Base-by-base conservation (phyloP, 352 stramenopile genomes). In the Phytophthora macrochlamydospora region DNA sequence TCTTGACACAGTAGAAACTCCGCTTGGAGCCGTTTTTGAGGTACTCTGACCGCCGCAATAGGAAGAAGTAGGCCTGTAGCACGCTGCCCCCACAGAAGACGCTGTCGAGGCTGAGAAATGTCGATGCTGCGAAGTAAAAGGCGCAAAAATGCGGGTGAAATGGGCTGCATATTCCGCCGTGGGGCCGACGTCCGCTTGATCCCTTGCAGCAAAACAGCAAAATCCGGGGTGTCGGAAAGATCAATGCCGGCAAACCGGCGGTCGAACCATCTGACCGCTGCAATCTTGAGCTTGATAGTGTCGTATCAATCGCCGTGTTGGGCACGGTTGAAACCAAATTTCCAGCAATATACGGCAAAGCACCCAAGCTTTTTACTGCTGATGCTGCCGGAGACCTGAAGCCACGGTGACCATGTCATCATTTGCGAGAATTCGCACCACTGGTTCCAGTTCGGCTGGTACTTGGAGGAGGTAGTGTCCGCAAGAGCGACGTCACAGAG, bases 51-150 rank as follows among this genome's bases (percentile, higher is more conserved):
- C 56, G 37, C 1, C 61, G 30, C 0, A 78, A 38, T 0, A 75
- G 55, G 40, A 78, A 75, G 50, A 70, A 75, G 42, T 59, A 78
- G 12, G 28, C 66, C 4, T 73, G 44, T 1, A 78, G 18, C 2
- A 75, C 8, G 24, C 51, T 65, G 42, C 49, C 18, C 71, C 59
- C 71, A 79, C 24, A 73, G 33, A 2, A 76, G 56, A 1, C 57
- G 67, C 13, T 74, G 52, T 0, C 49, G 57, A 0, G 67, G 56
- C 42, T 35, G 35, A 8, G 33, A 24, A 0, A 69, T 0, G 24
- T 69, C 35, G 18, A 64, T 30, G 2, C 5, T 28, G 7, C 46
- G 6, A 7, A 56, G 51, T 2, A 79, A 49, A 2, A 61, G 53
- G 2, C 57, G 60, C 3, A 74, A 52, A 18, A 76, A 67, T 1